Evolutionary conservation across 2,329 filamentous ascomycete genomes (phyloP), one percentile per base, ranked within the genome.

Genomic region (Gyromitra esculenta): DNA sequence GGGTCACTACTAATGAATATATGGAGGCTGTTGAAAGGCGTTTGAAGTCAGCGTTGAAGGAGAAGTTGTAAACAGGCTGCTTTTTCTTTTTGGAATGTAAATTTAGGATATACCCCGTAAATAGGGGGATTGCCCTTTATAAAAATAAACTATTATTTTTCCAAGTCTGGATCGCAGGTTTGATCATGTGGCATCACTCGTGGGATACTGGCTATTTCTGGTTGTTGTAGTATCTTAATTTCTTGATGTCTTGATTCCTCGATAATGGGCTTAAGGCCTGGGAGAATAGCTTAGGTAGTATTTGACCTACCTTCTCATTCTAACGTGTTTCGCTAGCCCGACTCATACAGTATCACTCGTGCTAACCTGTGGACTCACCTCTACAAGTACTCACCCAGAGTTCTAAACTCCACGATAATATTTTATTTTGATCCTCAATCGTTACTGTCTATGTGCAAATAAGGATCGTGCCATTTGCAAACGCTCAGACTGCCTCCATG

Each of bases 1-100:
- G 94, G 86, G 96, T 97, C 81, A 97, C 94, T 68, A 98, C 95
- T 74, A 89, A 87, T 81, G 72, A 97, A 86, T 99, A 98, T 87
- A 86, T 99, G 83, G 89, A 92, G 82, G 95, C 95, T 52, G 95
- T 98, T 65, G 95, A 98, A 90, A 91, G 89, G 85, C 88, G 94
- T 82, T 88, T 99, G 86, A 94, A 95, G 89, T 86, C 86, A 31
- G 57, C 67, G 15, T 60, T 79, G 64, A 59, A 75, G 41, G 73
- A 65, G 18, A 78, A 78, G 45, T 73, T 73, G 59, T 71, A 31
- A 31, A 31, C 25, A 62, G 62, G n/a, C 2, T 8, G 8, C 11
- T 43, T 63, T 9, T 5, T 31, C 39, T 5, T 52, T 57, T 43
- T 59, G 54, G 60, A 37, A 45, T 50, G 41, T 66, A 73, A 59